Evolutionary conservation across 352 stramenopile genomes (phyloP), one percentile per base, ranked within the genome.

Genomic region (Phytophthora agathidicida): DNA sequence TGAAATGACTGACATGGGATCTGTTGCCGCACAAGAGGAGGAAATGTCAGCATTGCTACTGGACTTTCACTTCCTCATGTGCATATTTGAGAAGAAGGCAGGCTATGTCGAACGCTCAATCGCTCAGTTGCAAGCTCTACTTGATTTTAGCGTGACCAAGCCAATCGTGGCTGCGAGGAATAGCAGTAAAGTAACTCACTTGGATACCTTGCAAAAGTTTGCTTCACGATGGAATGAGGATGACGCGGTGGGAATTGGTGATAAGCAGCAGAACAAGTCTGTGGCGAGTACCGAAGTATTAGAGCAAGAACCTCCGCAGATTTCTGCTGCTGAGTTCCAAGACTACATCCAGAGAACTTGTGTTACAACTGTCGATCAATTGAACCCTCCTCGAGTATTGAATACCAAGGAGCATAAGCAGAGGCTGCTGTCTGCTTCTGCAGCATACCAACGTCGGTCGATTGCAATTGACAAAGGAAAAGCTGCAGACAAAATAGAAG

Each of bases 91-190:
- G 51, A 39, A 57, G 14, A 77, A 75, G 20, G 68, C 75, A 5
- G 86, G 84, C 0, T 89, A 85, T 53, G 37, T 63, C 0, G 86
- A 96, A 44, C 77, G 83, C 14, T 71, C 77, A 3, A 68, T 96
- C 11, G 61, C 77, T n/a, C 77, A 90, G 11, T 24, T 85, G 3
- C 83, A 93, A 69, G 85, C 84, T 14, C 33, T 93, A 20, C 33
- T 89, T 22, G 75, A 72, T 41, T 80, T 91, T 35, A 85, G 73
- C 23, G 16, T 73, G 17, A 68, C 65, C 9, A 27, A 59, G n/a
- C 27, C 10, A 3, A 13, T 8, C 5, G 36, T 20, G n/a, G n/a
- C 11, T 35, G 27, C 6, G 13, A 10, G 3, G 1, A 35, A 30
- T 53, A 39, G 26, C n/a, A 44, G 16, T 20, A 54, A 41, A 16